Evolutionary conservation across 1,139 yeast genomes (phyloP), one percentile per base, ranked within the genome.

Genomic region (Hanseniaspora sp.): DNA sequence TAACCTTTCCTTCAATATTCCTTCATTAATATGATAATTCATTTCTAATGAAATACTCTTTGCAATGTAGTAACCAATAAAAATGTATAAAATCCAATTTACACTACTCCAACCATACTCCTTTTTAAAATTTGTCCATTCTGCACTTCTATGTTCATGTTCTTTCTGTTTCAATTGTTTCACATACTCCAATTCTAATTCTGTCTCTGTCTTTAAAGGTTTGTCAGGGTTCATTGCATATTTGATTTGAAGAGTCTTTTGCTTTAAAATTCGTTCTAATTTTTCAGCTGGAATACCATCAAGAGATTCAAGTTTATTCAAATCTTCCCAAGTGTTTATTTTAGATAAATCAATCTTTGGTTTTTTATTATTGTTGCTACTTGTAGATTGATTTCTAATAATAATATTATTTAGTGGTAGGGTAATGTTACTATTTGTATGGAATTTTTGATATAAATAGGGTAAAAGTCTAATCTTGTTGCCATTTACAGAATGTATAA

Each of bases 251-350:
- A 59, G 57, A 1, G 69, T 64, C 52, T 62, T 61, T 47, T 65
- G 62, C 56, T 64, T 60, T 17, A 67, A 64, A n/a, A 67, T 56
- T 29, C 55, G 58, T 17, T 61, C 62, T 9, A 66, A 62, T 31
- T 66, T 49, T 40, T 60, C 61, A 28, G 69, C 67, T 43, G 66
- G 68, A 7, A 67, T 66, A 46, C 60, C 61, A 31, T 66, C 67
- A 33, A 67, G 46, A 7, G 62, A 55, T 15, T 65, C 59, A 41
- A 66, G 47, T 34, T 64, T 62, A 11, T 63, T 62, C 51, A 67
- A 55, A 54, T 66, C 69, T 46, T 66, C 69, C 42, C 67, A 57
- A 1, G 61, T 59, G 38, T 55, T 44, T 37, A 43, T 56, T 12
- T 38, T 35, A 12, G 42, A 18, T 9, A 40, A 18, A 28, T 45